Base-by-base conservation (phyloP, 1,284 basidiomycete species). In the Inonotus obliquus region DNA sequence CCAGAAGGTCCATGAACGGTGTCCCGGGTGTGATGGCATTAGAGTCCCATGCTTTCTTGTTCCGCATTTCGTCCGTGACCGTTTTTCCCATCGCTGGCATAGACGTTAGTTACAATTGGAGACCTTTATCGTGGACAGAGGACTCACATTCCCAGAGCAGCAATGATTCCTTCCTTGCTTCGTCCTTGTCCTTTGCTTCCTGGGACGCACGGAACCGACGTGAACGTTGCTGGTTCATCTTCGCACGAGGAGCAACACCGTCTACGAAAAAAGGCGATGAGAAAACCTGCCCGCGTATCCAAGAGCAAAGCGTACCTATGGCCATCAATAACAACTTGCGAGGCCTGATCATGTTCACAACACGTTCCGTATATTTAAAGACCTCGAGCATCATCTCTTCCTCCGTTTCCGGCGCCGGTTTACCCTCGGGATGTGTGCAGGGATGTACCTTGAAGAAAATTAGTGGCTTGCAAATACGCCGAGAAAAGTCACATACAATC, bases 381-480 rank as follows among this genome's bases (percentile, higher is more conserved):
- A 99, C 84, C 74, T 98, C 97, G 23, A 93, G 72, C 97, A 99
- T 99, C 97, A 99, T 99, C 62, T 98, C 96, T 72, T 95, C 93
- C 73, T 99, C 97, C 1, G 95, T 98, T 73, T 97, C 92, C 0
- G 97, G 97, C 1, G 97, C 88, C 53, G 94, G 93, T 85, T 92
- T 94, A 69, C 95, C 96, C 74, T 98, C 96, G 0, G 96, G 96
- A 74, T 98, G 96, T 0, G 96, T 98, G 85, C 96, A 98, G 5
- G 96, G 96, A 77, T 99, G 96, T 25, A 98, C 96, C 89, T 92
- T 64, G 11, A n/a, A 61, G 48, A 57, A 45, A 35, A 51, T 47
- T 61, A 44, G 63, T 45, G 57, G 59, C 49, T 63, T 11, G 54
- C 56, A 29, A 61, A 21, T 35, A 52, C 41, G 47, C 39, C 27